Evolutionary conservation across 1,284 basidiomycete species (phyloP).

Genomic region (Cutaneotrichosporon curvatum): DNA sequence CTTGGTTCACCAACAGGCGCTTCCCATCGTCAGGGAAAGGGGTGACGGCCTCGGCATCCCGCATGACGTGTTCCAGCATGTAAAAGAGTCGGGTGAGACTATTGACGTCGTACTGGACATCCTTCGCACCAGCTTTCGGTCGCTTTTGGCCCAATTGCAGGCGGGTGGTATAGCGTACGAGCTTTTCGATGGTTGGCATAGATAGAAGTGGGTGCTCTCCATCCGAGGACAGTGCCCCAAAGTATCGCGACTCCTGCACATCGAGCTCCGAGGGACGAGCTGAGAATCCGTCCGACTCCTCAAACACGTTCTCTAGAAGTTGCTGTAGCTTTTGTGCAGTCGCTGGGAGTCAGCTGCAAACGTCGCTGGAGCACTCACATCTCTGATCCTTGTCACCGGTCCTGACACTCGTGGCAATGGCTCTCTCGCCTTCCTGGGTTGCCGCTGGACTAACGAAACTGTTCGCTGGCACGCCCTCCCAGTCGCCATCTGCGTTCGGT

Average conservation of each 20-base stretch:
- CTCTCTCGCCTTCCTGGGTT: neutral
- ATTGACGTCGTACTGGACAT: conserved; percentile 10
- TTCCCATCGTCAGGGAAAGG: conserved; percentile 53
- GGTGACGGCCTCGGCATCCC: conserved; percentile 62
- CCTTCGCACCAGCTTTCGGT: conserved; percentile 14
- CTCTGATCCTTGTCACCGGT: conserved; percentile 69
- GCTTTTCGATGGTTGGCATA: conserved; percentile 57
- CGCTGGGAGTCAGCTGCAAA: conserved; percentile 44
- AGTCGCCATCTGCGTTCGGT: conserved; percentile 29
- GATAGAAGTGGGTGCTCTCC: conserved; percentile 57
- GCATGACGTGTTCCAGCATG: conserved; percentile 67
- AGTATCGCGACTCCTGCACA: conserved; percentile 54
- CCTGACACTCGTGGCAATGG: conserved; percentile 19
- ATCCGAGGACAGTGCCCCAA: conserved; percentile 58
- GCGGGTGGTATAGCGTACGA: conserved; percentile 41
- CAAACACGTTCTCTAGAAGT: conserved; percentile 75
- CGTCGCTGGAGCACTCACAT: conserved; percentile 48
- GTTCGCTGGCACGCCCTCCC: conserved; percentile 20
- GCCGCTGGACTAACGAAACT: neutral
- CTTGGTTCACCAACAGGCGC: conserved; percentile 12
- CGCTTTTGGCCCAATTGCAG: conserved; percentile 22
- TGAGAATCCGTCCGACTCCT: conserved; percentile 73
- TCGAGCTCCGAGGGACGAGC: conserved; percentile 56
- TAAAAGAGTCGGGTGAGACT: conserved; percentile 60
- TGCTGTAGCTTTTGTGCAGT: conserved; percentile 66